Percentiles rank a stretch among this genome's conserved stretches.
Conservation (phyloP, 2,329 filamentous ascomycete species). For the Aureobasidium subglaciale region DNA sequence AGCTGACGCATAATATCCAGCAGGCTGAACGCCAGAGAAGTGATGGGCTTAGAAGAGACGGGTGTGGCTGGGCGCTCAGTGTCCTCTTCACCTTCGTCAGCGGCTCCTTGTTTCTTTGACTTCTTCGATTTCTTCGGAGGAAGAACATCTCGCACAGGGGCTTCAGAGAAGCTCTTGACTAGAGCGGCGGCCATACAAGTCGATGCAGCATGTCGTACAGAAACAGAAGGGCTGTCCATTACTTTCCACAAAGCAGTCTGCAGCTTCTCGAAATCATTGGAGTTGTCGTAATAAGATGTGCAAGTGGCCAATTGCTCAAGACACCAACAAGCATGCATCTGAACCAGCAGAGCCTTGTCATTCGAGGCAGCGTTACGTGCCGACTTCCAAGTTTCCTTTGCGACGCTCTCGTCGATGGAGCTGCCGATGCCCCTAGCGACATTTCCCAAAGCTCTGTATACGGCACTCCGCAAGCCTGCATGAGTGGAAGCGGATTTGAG, state of each 20-base stretch:
- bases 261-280: slow-evolving; percentile 82
- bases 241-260: slow-evolving; percentile 78
- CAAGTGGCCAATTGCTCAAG: slow-evolving; percentile 64
- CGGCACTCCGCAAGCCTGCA: slow-evolving; percentile 71
- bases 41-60: slow-evolving; percentile 64
- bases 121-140: slow-evolving; percentile 68
- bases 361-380: slow-evolving; percentile 65
- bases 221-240: slow-evolving; percentile 67
- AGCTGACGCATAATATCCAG: slow-evolving; percentile 71
- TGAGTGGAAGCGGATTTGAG: slow-evolving; percentile 73
- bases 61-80: slow-evolving; percentile 65
- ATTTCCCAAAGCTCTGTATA: slow-evolving; percentile 69
- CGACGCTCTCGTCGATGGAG: slow-evolving; percentile 74
- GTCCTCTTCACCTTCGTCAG: slow-evolving; percentile 62
- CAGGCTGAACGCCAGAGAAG: slow-evolving; percentile 65
- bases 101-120: slow-evolving; percentile 58
- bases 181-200: slow-evolving; percentile 78
- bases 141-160: slow-evolving; percentile 42
- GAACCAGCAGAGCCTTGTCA: slow-evolving; percentile 78
- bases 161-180: slow-evolving; percentile 69
- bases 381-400: slow-evolving; percentile 92
- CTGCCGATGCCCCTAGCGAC: slow-evolving; percentile 66
- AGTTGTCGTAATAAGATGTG: slow-evolving; percentile 80
- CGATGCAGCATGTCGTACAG: slow-evolving; percentile 78
- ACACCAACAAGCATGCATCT: slow-evolving; percentile 71